Base-by-base conservation (phyloP, 2,329 filamentous ascomycete species). In the Hortaea sp. region DNA sequence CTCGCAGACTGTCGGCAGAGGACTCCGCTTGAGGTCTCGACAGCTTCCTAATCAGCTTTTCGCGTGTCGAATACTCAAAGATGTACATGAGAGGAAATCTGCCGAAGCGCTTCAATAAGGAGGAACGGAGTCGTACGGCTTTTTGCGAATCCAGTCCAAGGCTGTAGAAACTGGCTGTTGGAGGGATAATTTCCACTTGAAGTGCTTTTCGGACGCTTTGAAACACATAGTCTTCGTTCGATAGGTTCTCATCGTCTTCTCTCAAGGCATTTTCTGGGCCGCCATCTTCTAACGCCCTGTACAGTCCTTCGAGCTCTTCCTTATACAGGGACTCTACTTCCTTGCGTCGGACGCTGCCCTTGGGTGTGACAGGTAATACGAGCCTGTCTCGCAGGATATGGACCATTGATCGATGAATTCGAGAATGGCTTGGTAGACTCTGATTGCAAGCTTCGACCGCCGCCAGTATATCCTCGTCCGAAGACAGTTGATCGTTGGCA, bases 361-460 rank as follows among this genome's bases (percentile, higher is more conserved):
- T 43, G 6, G 41, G 41, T 2, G 41, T 43, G 2, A 43, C 41
- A 6, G 41, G 41, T 10, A 43, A 27, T 2, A 29, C 27, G 3
- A 5, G 11, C 4, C 20, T 6, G 29, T 9, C 29, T 10, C 29
- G 9, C 1, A 43, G 30, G 10, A 43, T 34, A 27, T 43, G 41
- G 6, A 43, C 6, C 41, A 43, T 34, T 7, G 28, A 34, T 12
- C 29, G 41, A 7, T 32, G 9, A 20, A 35, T 43, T 57, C 72
- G 72, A 74, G 4, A 76, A 64, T 39, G 60, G 59, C 5, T 74
- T 64, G 3, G 74, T 46, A 1, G 69, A 43, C 27, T 32, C 52
- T 5, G 51, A 20, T 30, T 9, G 6, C 41, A 32, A 12, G 10
- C 9, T 30, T 43, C 41, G n/a, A 43, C 13, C 7, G 41, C 28